Evolutionary conservation across 176 grass and related monocot genomes (phyloP).

Genomic region (Carex parvula): DNA sequence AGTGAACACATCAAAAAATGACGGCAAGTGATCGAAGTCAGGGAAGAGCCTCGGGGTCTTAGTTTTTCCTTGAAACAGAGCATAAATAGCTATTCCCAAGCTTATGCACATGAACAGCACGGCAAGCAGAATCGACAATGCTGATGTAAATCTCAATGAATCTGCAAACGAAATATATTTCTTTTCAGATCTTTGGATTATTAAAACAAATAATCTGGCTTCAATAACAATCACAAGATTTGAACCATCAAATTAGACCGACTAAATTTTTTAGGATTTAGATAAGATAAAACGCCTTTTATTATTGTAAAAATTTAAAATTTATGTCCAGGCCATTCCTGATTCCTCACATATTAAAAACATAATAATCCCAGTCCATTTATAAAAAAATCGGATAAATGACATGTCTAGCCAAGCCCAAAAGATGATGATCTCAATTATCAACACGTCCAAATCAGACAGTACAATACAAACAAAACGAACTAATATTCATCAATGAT

Average conservation of each 20-base stretch:
- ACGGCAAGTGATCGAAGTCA: slow-evolving; percentile 57
- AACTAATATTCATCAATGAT: neutral
- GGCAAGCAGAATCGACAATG: slow-evolving; percentile 72
- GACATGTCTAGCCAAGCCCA: neutral
- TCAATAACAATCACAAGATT: neutral
- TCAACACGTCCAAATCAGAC: neutral
- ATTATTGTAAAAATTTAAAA: neutral
- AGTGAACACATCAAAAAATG: slow-evolving; percentile 82
- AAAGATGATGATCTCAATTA: neutral
- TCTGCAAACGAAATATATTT: slow-evolving; percentile 38
- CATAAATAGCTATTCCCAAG: slow-evolving; percentile 65
- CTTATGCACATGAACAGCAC: slow-evolving; percentile 75
- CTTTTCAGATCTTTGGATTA: neutral
- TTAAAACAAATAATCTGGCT: neutral
- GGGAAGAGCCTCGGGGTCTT: slow-evolving; percentile 71
- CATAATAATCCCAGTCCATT: neutral
- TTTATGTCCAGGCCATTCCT: neutral
- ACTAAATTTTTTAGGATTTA: neutral
- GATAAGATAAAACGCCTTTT: neutral
- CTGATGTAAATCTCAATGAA: slow-evolving; percentile 79
- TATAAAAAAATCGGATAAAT: neutral
- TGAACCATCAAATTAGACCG: neutral
- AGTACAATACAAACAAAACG: neutral
- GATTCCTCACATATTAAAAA: neutral
- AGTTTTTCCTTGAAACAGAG: slow-evolving; percentile 53